These are phyloP conservation scores for Apiospora arundinis DNA, from an alignment of 2,329 filamentous ascomycete species.

Conservation along the genomic window DNA sequence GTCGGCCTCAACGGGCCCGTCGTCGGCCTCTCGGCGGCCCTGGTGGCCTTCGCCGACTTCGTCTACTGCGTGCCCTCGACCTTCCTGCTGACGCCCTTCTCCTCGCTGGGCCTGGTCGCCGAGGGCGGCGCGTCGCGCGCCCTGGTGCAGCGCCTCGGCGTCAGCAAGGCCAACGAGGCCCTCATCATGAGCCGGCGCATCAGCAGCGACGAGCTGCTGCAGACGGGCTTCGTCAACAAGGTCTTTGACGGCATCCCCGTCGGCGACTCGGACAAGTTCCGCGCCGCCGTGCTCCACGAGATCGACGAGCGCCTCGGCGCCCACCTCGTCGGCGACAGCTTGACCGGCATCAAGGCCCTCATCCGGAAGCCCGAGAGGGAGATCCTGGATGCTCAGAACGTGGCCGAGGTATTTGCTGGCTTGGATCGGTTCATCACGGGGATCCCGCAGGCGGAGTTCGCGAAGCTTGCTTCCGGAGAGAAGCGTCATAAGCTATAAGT, in stretches of 20 bases:
- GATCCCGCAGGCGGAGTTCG: constrained; percentile 87
- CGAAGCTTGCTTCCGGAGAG: constrained; percentile 81
- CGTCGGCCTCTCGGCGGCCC: constrained; percentile 84
- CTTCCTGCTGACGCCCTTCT: constrained; percentile 91
- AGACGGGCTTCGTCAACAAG: constrained; percentile 84
- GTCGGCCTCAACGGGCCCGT: constrained; percentile 91
- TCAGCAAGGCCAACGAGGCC: constrained; percentile 87
- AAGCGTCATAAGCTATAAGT: constrained; percentile 89
- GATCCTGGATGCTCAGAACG: constrained; percentile 76
- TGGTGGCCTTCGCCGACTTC: constrained; percentile 87
- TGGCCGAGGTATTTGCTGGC: constrained; percentile 84
- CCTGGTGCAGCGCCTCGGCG: constrained; percentile 80
- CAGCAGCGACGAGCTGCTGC: constrained; percentile 72
- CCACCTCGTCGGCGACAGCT: constrained; percentile 79
- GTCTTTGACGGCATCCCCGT: constrained; percentile 65
- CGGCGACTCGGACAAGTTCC: constrained; percentile 70
- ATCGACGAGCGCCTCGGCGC: constrained; percentile 80
- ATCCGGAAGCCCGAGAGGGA: constrained; percentile 78
- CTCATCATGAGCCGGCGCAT: constrained; percentile 89
- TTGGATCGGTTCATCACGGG: constrained; percentile 81
- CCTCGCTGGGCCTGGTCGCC: constrained; percentile 84
- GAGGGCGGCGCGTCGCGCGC: constrained; percentile 84
- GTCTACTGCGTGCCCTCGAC: constrained; percentile 83
- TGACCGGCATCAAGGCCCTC: constrained; percentile 85
- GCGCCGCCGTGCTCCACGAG: constrained; percentile 74